A percentile compares a stretch with the other conserved stretches of the same genome.
Conservation (phyloP, 2,329 filamentous ascomycete genomes). For the Aotearoamyces nothofagi region DNA sequence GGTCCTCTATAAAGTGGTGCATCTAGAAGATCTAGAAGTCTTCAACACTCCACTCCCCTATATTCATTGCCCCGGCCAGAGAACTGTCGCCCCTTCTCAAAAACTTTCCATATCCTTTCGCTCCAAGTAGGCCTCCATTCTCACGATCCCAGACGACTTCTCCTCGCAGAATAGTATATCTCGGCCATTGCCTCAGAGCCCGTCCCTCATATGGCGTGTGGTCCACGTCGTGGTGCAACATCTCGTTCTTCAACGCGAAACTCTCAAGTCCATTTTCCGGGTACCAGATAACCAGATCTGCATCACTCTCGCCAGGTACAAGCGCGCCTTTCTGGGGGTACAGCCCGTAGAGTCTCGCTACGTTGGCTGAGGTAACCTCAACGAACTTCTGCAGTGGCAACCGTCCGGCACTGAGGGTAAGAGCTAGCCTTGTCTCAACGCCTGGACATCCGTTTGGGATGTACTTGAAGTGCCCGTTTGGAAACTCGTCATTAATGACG, state of each 20-base stretch:
- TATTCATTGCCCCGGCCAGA: conserved; percentile 20
- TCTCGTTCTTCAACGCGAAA: conserved; percentile 31
- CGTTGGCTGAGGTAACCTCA: conserved; percentile 35
- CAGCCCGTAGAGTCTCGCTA: conserved; percentile 41
- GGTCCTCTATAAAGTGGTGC: no score
- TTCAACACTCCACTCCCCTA: conserved; percentile 13
- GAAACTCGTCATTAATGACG: conserved; percentile 27
- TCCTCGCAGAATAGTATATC: conserved; percentile 43
- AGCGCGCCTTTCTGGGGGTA: conserved; percentile 33
- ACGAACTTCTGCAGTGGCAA: conserved; percentile 34
- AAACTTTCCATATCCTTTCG: conserved; percentile 32
- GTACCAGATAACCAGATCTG: conserved; percentile 43
- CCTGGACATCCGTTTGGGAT: conserved; percentile 44
- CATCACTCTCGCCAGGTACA: conserved; percentile 33
- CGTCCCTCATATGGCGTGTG: conserved; percentile 47
- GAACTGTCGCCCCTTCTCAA: conserved; percentile 24
- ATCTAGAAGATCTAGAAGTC: conserved; percentile 1
- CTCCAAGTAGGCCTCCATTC: conserved; percentile 31
- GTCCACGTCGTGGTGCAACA: conserved; percentile 45
- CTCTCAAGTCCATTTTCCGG: conserved; percentile 26
- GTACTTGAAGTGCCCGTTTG: conserved; percentile 31
- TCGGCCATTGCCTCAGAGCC: conserved; percentile 41
- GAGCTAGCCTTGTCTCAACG: conserved; percentile 37
- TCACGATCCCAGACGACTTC: conserved; percentile 41
- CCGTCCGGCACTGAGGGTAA: conserved; percentile 24